Base-by-base conservation (phyloP, 1,284 basidiomycete genomes). In the Xerocomus minutiporus region DNA sequence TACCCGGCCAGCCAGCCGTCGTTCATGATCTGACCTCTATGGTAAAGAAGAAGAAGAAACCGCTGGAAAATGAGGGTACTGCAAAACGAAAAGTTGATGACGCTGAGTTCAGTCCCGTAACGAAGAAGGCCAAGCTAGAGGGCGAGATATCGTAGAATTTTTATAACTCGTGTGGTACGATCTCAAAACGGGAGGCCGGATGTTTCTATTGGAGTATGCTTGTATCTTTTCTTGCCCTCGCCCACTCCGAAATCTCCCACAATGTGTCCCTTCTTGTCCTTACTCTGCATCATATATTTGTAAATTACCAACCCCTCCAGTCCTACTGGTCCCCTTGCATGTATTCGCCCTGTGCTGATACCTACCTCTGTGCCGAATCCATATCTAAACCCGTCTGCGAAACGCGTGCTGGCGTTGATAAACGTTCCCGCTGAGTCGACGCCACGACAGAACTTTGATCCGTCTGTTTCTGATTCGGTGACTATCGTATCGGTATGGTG, bases 291-390 rank as follows among this genome's bases (percentile, higher is more conserved):
- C 74, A 93, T 82, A 69, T 96, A 97, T 73, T 97, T 97, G 78
- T 97, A 97, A 56, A 88, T 96, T 44, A 94, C 89, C 57, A 97
- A 75, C 1, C 97, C 97, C 59, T 98, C 94, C 49, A 99, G 75
- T 0, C 97, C 97, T 1, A 99, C 97, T 0, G 97, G 97, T 2
- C 97, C 97, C 29, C 97, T 78, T 2, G 97, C 96, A 65, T 99
- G 97, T 50, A 97, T 97, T 63, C 92, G 87, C 2, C 94, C 94
- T 0, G 97, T 99, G 66, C 88, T 91, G 66, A 99, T 97, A 8
- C 97, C 97, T 1, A 99, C 96, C 72, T 99, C 97, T 2, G 97
- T 96, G 1, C 97, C 97, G 59, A 97, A 92, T 0, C 97, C 97
- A 70, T 94, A 99, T 52, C 97, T 75, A 72, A 96, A 98, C 1